These are phyloP conservation scores for Pseudotsuga menziesii DNA, from an alignment of 75 land plant species.

Conservation along the genomic window DNA sequence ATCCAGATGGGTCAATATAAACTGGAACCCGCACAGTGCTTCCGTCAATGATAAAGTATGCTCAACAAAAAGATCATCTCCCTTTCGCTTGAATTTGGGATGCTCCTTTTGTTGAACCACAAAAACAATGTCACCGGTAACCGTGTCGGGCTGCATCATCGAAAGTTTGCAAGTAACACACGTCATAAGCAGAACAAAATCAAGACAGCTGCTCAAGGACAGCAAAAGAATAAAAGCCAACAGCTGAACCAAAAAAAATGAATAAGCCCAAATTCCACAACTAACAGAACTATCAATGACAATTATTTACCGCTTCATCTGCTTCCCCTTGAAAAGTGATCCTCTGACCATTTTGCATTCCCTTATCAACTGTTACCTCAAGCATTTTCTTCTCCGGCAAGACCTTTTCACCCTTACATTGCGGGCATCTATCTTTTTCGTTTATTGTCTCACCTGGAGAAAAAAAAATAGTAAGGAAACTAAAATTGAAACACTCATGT, in stretches of 20 bases:
- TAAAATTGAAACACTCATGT: background rate
- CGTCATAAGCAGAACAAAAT: background rate
- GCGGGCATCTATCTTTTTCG: conserved; percentile 79
- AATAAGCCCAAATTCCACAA: too few species aligned
- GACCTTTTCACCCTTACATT: conserved; percentile 88
- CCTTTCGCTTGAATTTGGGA: conserved; percentile 87
- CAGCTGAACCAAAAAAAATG: background rate
- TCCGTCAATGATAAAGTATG: conserved; percentile 68
- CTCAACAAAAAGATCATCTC: conserved; percentile 78
- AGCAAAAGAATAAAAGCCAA: background rate
- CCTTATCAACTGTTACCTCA: conserved; percentile 86
- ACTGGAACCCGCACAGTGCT: conserved; percentile 88
- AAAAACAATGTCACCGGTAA: conserved; percentile 84
- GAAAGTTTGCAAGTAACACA: background rate
- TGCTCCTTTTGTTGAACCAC: conserved; percentile 84
- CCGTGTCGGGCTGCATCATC: conserved; percentile 75
- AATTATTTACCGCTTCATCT: conserved; percentile 67
- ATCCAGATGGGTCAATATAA: conserved; percentile 70
- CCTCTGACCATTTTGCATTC: conserved; percentile 89
- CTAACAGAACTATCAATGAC: too few species aligned
- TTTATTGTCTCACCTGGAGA: conserved; percentile 62
- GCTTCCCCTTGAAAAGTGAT: conserved; percentile 93
- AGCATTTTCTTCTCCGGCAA: conserved; percentile 84
- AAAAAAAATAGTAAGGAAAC: background rate
- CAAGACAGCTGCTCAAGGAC: background rate